phyloP scores from a whole-genome alignment of 768 basidiomycete species.

The Sistotremastrum suecicum region DNA sequence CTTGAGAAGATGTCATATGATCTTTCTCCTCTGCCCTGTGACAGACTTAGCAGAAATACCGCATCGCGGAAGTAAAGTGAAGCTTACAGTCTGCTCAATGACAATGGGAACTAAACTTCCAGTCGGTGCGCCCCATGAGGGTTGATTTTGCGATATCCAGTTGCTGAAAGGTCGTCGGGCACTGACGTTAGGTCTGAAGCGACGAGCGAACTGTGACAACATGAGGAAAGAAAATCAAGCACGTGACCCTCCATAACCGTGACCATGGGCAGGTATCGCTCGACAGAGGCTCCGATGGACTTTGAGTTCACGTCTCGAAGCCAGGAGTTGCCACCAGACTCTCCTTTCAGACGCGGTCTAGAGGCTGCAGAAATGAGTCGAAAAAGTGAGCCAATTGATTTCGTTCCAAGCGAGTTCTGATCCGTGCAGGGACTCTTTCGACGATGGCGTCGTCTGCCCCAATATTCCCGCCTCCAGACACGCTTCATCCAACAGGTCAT shows the following conservation, averaged over 20 bases:
- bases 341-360: slow-evolving; percentile 40
- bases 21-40: slow-evolving; percentile 69
- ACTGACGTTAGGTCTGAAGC: slow-evolving; percentile 9
- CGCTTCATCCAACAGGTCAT: slow-evolving; percentile 21
- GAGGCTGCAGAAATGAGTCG: slow-evolving; percentile 41
- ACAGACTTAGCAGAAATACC: slow-evolving; percentile 5
- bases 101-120: slow-evolving; percentile 79
- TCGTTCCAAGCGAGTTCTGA: slow-evolving; percentile 19
- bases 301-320: slow-evolving; percentile 66
- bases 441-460: slow-evolving; percentile 26
- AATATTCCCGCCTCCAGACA: slow-evolving; percentile 20
- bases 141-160: slow-evolving; percentile 23
- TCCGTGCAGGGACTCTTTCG: slow-evolving; percentile 27
- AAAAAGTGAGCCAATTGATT: slow-evolving; percentile 23
- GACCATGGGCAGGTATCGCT: slow-evolving; percentile 25
- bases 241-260: slow-evolving; percentile 4
- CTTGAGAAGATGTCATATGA: slow-evolving; percentile 96
- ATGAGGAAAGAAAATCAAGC: slow-evolving; percentile 13
- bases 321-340: slow-evolving; percentile 29
- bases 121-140: slow-evolving; percentile 28
- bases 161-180: slow-evolving; percentile 31
- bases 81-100: slow-evolving; percentile 74
- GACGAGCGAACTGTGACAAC: slow-evolving; percentile 5
- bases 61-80: slow-evolving; percentile 4
- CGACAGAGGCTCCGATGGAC: slow-evolving; percentile 80